Evolutionary conservation across 805 yeast genomes (phyloP).

Genomic region (Suhomyces xylopsoci): DNA sequence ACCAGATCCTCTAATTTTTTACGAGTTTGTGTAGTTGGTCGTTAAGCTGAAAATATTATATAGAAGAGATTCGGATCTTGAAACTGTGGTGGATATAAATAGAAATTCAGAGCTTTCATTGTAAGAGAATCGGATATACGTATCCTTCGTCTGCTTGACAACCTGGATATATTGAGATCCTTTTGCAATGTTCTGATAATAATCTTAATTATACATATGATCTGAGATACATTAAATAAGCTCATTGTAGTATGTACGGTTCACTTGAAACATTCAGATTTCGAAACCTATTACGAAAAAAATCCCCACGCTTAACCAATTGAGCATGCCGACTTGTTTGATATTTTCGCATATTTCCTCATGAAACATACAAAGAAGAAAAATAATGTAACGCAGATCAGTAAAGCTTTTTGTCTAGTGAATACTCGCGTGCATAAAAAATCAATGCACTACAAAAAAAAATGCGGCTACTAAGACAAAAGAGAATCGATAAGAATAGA

Average conservation of each 20-base stretch:
- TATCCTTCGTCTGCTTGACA: not conserved
- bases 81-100: not conserved
- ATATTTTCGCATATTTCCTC: slow-evolving; percentile 4
- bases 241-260: not conserved
- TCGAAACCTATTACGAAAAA: not conserved
- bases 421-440: not conserved
- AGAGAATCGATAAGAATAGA: not conserved
- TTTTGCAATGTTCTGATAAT: not conserved
- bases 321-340: not conserved
- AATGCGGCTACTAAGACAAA: not conserved
- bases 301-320: not conserved
- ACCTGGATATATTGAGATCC: not conserved
- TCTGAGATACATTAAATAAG: not conserved
- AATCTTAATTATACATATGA: not conserved
- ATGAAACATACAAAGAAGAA: slow-evolving; percentile 1
- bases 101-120: not conserved
- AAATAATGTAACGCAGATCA: not conserved
- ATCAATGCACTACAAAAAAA: not conserved
- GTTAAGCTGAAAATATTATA: not conserved
- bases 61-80: not conserved
- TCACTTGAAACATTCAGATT: not conserved
- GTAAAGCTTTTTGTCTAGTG: not conserved
- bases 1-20: not conserved
- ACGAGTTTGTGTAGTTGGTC: not conserved
- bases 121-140: not conserved